phyloP scores from a whole-genome alignment of 768 basidiomycete species.

The Mycena filopes region DNA sequence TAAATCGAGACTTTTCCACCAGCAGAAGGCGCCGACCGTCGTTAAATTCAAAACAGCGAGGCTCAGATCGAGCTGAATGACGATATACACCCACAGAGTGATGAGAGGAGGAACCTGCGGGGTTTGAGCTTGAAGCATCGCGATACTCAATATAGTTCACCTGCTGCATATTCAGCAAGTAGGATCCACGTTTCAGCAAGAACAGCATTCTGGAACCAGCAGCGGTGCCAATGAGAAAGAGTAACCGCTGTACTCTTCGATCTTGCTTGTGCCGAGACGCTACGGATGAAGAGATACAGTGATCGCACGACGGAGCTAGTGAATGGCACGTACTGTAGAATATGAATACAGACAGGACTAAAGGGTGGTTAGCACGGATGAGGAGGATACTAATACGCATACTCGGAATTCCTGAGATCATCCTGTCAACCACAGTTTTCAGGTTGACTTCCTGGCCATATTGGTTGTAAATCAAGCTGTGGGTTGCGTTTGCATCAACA shows the following conservation, averaged over 20 bases:
- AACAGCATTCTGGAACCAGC: conserved; percentile 77
- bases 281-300: conserved; percentile 36
- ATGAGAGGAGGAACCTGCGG: conserved; percentile 78
- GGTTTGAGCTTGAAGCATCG: not conserved
- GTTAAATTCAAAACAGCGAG: conserved; percentile 68
- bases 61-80: conserved; percentile 75
- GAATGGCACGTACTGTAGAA: conserved; percentile 69
- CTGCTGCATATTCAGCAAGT: conserved; percentile 80
- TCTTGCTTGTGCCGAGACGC: conserved; percentile 74
- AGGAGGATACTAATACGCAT: conserved; percentile 41
- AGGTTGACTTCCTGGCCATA: conserved; percentile 72
- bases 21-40: conserved; percentile 64
- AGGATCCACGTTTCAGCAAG: conserved; percentile 74
- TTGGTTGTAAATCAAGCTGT: conserved; percentile 81
- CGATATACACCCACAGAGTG: conserved; percentile 81
- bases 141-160: conserved; percentile 47
- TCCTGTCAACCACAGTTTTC: conserved; percentile 60
- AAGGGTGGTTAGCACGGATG: not conserved
- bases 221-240: conserved; percentile 68
- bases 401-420: conserved; percentile 81
- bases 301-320: not conserved
- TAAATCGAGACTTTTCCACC: conserved; percentile 71
- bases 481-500: conserved; percentile 4
- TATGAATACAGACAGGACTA: conserved; percentile 80
- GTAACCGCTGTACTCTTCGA: conserved; percentile 60